A percentile compares a stretch with the other conserved stretches of the same genome.
These are phyloP conservation scores for Lepiota venenata DNA, from an alignment of 768 basidiomycete species.

Conservation along the genomic window DNA sequence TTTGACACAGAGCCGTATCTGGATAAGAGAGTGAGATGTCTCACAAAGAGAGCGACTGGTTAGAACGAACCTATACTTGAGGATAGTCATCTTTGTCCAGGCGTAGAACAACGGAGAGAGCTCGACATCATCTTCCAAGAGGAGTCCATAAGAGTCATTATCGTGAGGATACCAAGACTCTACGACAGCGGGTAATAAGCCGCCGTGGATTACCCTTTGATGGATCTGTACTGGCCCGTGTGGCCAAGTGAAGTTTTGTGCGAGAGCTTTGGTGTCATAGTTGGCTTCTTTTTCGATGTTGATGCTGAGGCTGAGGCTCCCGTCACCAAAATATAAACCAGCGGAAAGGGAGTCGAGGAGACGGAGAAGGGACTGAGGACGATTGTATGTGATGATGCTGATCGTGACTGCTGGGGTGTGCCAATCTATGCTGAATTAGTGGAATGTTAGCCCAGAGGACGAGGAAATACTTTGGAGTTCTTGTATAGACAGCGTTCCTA, in stretches of 20 bases:
- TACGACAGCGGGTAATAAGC: conserved; percentile 77
- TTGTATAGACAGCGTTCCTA: conserved; percentile 31
- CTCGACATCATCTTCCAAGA: conserved; percentile 87
- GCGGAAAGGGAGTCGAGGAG: conserved; percentile 57
- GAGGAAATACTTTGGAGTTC: conserved; percentile 53
- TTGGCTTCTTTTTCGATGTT: conserved; percentile 79
- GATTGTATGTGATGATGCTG: conserved; percentile 73
- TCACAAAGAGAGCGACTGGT: neutral
- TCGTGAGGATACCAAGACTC: conserved; percentile 86
- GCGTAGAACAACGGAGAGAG: conserved; percentile 82
- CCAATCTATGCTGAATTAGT: conserved; percentile 56
- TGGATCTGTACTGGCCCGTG: conserved; percentile 60
- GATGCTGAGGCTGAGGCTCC: conserved; percentile 50
- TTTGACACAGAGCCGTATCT: conserved; percentile 53
- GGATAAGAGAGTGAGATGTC: neutral
- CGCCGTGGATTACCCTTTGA: conserved; percentile 75
- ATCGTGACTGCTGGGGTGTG: conserved; percentile 65
- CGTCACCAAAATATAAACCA: conserved; percentile 68
- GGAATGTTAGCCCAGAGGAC: conserved; percentile 14
- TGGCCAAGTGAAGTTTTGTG: conserved; percentile 52
- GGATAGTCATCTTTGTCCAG: conserved; percentile 78
- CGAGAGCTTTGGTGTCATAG: conserved; percentile 49
- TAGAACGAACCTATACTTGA: conserved; percentile 63
- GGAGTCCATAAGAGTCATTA: conserved; percentile 71
- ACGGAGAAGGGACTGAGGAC: conserved; percentile 67